phyloP scores from a whole-genome alignment of 257 asterid genomes.

The Petunia secreta region DNA sequence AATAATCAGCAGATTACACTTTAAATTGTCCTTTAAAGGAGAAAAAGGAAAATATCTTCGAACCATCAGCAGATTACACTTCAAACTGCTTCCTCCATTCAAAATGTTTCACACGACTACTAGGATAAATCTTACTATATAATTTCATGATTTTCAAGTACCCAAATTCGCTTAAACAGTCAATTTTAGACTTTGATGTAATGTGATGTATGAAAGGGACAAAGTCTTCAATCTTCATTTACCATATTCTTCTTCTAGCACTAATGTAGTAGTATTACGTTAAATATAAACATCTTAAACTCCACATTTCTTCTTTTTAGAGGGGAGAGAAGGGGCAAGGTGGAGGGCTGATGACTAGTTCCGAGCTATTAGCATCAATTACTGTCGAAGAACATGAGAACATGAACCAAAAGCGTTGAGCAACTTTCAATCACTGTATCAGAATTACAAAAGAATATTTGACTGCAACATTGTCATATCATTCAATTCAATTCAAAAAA shows the following conservation, averaged over 20 bases:
- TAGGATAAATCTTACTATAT: no score
- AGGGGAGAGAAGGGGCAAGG: background rate
- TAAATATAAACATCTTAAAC: background rate
- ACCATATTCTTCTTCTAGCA: background rate
- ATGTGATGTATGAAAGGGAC: background rate
- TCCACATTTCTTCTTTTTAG: background rate
- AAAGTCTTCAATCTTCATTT: background rate
- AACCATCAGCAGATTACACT: no score
- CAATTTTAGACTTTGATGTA: background rate
- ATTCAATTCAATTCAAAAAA: background rate
- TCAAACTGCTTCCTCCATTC: no score
- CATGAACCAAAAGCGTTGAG: constrained; percentile 4
- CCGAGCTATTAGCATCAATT: background rate
- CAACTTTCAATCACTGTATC: background rate
- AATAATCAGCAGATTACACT: background rate
- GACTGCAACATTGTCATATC: background rate
- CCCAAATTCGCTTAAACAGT: background rate
- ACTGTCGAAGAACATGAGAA: background rate
- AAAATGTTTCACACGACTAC: no score
- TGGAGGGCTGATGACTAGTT: background rate
- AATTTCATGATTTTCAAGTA: no score
- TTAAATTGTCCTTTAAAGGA: background rate
- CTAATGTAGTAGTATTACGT: background rate
- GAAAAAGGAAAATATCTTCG: background rate
- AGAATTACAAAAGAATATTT: background rate